These are phyloP conservation scores for Pugionium cornutum DNA, from an alignment of 345 rosid genomes.

Conservation along the genomic window DNA sequence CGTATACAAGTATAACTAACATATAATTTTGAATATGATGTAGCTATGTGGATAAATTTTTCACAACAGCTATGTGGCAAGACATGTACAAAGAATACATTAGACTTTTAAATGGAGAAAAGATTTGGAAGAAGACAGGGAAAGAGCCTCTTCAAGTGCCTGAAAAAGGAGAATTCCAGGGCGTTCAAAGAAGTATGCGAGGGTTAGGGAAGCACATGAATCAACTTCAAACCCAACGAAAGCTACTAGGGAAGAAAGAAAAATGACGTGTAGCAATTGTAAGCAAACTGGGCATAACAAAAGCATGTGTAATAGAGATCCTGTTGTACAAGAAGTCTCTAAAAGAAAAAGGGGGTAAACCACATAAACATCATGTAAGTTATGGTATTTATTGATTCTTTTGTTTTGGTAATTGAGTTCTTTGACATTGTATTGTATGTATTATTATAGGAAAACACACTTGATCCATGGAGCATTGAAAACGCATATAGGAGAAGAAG, in stretches of 20 bases:
- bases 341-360: neutral
- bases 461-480: constrained; percentile 5
- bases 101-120: neutral
- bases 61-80: neutral
- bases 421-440: neutral
- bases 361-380: neutral
- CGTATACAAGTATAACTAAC: no score
- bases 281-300: neutral
- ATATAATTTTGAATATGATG: neutral
- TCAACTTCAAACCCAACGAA: neutral
- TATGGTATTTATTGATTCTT: no score
- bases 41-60: neutral
- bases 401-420: no score
- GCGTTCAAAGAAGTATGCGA: neutral
- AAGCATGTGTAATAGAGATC: neutral
- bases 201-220: neutral
- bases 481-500: neutral
- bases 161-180: neutral
- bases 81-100: neutral
- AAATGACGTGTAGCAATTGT: neutral
- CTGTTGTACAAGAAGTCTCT: neutral
- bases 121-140: neutral
- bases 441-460: neutral
- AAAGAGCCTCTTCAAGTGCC: neutral
- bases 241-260: neutral